These are phyloP conservation scores for Neopestalotiopsis sp. DNA, from an alignment of 2,329 filamentous ascomycete genomes.

Conservation along the genomic window DNA sequence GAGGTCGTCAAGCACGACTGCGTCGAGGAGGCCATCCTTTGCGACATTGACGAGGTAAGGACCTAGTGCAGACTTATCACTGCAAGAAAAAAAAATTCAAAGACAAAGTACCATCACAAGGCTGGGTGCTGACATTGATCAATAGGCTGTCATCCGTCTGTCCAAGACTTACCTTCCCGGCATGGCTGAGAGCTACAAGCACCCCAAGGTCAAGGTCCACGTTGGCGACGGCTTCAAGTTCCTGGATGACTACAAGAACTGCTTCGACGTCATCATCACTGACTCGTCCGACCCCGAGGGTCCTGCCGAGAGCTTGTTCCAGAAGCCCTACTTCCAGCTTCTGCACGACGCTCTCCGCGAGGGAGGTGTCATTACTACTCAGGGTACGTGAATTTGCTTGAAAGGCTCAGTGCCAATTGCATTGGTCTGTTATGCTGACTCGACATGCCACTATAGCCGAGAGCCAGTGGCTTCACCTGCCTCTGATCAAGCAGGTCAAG, in stretches of 20 bases:
- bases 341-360: slow-evolving; percentile 87
- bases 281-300: slow-evolving; percentile 98
- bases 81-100: background rate
- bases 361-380: slow-evolving; percentile 97
- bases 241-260: slow-evolving; percentile 93
- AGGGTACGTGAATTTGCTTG: slow-evolving; percentile 86
- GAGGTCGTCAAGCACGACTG: slow-evolving; percentile 99
- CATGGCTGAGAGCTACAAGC: slow-evolving; percentile 92
- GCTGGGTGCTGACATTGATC: background rate
- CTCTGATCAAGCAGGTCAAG: slow-evolving; percentile 92
- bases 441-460: slow-evolving; percentile 67
- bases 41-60: slow-evolving; percentile 92
- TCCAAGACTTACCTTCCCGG: slow-evolving; percentile 97
- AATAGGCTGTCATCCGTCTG: slow-evolving; percentile 88
- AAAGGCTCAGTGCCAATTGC: background rate
- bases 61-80: slow-evolving; percentile 41
- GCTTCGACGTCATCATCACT: slow-evolving; percentile 99
- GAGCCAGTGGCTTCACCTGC: slow-evolving; percentile 98
- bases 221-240: slow-evolving; percentile 99
- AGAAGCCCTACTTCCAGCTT: slow-evolving; percentile 98
- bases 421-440: slow-evolving; percentile 10
- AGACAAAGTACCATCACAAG: background rate
- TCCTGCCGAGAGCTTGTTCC: slow-evolving; percentile 93
- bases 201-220: slow-evolving; percentile 92
- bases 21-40: slow-evolving; percentile 94